Base-by-base conservation (phyloP, 2,329 filamentous ascomycete genomes). In the Fusarium sp. region DNA sequence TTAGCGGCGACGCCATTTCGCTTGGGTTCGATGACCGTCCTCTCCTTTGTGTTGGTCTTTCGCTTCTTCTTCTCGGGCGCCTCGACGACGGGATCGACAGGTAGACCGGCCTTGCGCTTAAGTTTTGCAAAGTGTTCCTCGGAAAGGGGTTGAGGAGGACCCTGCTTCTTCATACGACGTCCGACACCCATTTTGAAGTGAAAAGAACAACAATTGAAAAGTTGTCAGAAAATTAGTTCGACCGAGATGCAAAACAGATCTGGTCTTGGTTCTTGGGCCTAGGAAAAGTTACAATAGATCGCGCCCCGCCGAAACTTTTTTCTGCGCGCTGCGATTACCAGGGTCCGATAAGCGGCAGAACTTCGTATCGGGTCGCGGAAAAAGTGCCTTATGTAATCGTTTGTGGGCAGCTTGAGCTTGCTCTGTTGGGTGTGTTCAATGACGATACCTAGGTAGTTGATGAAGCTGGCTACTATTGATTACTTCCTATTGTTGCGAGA, bases 101-200 rank as follows among this genome's bases (percentile, higher is more conserved):
- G 90, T 77, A 93, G 87, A 70, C 89, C 90, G 68, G 90, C 90
- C 87, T 98, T 98, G 81, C 95, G 90, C 89, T 98, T 98, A 70
- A 92, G 83, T 80, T 92, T 94, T 57, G 91, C 91, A 78, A 92
- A 91, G 79, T 93, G 90, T 74, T 91, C 89, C 80, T 97, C 94
- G 74, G 96, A 94, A 75, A 98, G 88, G 74, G 93, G 88, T 79
- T 93, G 90, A 60, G 96, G 96, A 74, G 92, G 88, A 63, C 95
- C 96, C 89, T 98, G 96, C 85, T 98, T 98, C 83, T 95, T 94
- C 92, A 98, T 97, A 79, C 95, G 94, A 82, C 95, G 93, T 82
- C 95, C 94, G 71, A 91, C 90, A 86, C 94, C 95, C 95, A 97
- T 97, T 80, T 82, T 90, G 65, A 72, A 63, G 72, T 40, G 25